Evolutionary conservation across 2,329 filamentous ascomycete genomes (phyloP).

Genomic region (Colletotrichum orbiculare): DNA sequence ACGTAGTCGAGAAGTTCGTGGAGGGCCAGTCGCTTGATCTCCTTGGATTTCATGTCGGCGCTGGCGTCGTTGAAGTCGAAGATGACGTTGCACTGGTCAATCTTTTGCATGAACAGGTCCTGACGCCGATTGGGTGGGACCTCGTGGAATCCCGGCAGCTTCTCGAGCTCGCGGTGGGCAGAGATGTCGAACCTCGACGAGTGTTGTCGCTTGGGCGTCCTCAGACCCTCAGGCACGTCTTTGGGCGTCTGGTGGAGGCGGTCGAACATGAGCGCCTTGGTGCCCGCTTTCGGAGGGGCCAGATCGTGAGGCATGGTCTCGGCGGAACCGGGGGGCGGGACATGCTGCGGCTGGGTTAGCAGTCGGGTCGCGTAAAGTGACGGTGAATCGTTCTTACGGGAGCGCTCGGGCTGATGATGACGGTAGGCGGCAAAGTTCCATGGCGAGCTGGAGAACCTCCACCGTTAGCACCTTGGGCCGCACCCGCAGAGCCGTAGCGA

Average conservation of each 20-base stretch:
- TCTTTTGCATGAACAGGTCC: slow-evolving; percentile 99
- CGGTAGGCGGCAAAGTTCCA: slow-evolving; percentile 80
- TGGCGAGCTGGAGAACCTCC: slow-evolving; percentile 72
- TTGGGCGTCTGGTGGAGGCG: slow-evolving; percentile 93
- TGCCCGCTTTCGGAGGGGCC: slow-evolving; percentile 89
- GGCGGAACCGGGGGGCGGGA: slow-evolving; percentile 90
- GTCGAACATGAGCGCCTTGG: slow-evolving; percentile 90
- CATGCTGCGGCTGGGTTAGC: slow-evolving; percentile 68
- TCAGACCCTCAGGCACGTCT: slow-evolving; percentile 93
- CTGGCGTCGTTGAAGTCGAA: slow-evolving; percentile 99
- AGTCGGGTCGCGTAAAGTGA: background rate
- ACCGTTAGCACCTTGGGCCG: slow-evolving; percentile 54
- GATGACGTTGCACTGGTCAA: slow-evolving; percentile 99
- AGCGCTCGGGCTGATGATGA: slow-evolving; percentile 94
- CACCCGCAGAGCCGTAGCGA: slow-evolving; percentile 53
- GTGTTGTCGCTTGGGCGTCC: slow-evolving; percentile 95
- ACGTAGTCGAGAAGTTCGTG: slow-evolving; percentile 98
- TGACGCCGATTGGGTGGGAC: slow-evolving; percentile 94
- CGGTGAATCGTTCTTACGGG: slow-evolving; percentile 70
- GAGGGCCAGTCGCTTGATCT: slow-evolving; percentile 96
- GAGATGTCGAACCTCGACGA: slow-evolving; percentile 98
- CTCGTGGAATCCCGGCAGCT: slow-evolving; percentile 97
- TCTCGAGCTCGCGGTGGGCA: slow-evolving; percentile 94
- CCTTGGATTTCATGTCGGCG: slow-evolving; percentile 99
- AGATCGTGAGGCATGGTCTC: slow-evolving; percentile 99